A percentile compares a stretch with the other conserved stretches of the same genome.
These are phyloP conservation scores for Aspergillus pseudoviridinutans DNA, from an alignment of 2,329 filamentous ascomycete genomes.

Conservation along the genomic window DNA sequence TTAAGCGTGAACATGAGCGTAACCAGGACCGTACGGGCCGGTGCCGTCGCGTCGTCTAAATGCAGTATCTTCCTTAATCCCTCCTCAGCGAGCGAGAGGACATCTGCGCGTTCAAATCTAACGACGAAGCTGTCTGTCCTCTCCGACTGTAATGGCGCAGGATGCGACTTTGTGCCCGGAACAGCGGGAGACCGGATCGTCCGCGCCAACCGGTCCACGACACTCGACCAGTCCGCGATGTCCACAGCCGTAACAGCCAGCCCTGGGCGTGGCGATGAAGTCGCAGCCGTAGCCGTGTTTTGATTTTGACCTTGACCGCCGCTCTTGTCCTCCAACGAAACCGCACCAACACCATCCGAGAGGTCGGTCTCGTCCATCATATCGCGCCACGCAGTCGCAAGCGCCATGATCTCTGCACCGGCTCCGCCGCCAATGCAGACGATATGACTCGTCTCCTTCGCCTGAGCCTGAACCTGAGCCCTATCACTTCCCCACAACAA, in stretches of 20 bases:
- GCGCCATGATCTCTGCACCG: slow-evolving; percentile 63
- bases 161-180: slow-evolving; percentile 22
- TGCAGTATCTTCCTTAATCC: slow-evolving; percentile 36
- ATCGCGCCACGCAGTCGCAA: slow-evolving; percentile 51
- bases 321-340: slow-evolving; percentile 1
- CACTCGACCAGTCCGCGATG: slow-evolving; percentile 69
- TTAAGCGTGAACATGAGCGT: slow-evolving; percentile 94
- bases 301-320: not conserved
- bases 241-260: slow-evolving; percentile 65
- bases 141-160: slow-evolving; percentile 23
- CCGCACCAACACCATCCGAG: slow-evolving; percentile 9
- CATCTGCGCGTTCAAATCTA: slow-evolving; percentile 48
- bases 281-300: not conserved
- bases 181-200: slow-evolving; percentile 46
- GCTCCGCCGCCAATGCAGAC: slow-evolving; percentile 63
- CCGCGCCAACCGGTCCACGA: slow-evolving; percentile 57
- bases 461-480: not conserved
- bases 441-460: slow-evolving; percentile 27
- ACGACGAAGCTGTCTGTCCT: slow-evolving; percentile 23
- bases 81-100: slow-evolving; percentile 41
- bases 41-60: not conserved
- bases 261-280: not conserved
- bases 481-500: slow-evolving; percentile 10
- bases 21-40: slow-evolving; percentile 50
- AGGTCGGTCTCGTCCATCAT: slow-evolving; percentile 19